Evolutionary conservation across 176 grass and related monocot genomes (phyloP), one percentile per base, ranked within the genome.

Genomic region (Lolium rigidum): DNA sequence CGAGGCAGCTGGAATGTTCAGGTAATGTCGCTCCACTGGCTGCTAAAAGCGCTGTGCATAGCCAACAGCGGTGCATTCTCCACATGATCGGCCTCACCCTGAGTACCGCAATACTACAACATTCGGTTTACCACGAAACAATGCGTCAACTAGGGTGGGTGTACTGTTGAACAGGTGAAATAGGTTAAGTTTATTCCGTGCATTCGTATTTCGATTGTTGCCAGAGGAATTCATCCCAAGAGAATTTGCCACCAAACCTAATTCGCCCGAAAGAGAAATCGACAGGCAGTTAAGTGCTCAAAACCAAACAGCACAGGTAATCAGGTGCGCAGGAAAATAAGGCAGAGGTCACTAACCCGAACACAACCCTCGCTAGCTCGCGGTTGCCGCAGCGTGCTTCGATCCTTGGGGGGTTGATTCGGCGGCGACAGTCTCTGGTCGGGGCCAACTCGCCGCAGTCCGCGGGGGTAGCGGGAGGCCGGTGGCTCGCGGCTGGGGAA

Each of bases 291-390:
- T 55, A 50, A 49, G 71, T 51, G 25, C 73, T 35, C 73, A 76
- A 31, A 76, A 6, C 0, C 24, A 3, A 76, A 76, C 14, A 50
- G 24, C 3, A 2, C 47, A 52, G 72, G 72, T 7, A 31, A 50
- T 75, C 72, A 18, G 72, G 24, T 48, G 22, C 7, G 17, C 47
- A 76, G 47, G 15, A 76, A 52, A 76, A 76, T 2, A 20, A 35
- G 37, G 35, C 31, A 75, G 73, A 47, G 3, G 48, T 51, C 15
- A 76, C 73, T 76, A 47, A 76, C 72, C 72, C 14, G 25, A 15
- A 28, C 22, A 74, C 70, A 74, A 9, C 70, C 44, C 70, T 74
- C 24, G 70, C 70, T 22, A 74, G n/a, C 70, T 73, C n/a, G 41
- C 69, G 46, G 70, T 24, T 47, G 70, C 21, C 12, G 70, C 5